Evolutionary conservation across 2,329 filamentous ascomycete genomes (phyloP), one percentile per base, ranked within the genome.

Genomic region (Cladosporium phlei): DNA sequence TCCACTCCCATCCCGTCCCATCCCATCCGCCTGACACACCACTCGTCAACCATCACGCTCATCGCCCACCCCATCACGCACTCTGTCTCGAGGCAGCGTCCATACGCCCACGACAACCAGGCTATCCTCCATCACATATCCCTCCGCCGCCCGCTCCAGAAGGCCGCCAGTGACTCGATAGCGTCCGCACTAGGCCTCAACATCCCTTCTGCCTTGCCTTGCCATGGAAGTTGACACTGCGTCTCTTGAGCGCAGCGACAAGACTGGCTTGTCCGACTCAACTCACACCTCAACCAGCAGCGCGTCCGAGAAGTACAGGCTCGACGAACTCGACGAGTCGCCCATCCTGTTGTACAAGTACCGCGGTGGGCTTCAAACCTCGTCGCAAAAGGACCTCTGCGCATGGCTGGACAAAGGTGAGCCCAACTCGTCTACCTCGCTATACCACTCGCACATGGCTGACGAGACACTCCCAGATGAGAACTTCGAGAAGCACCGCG

Each of bases 281-380:
- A 70, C 70, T 22, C 62, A 63, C 43, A 61, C 55, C 43, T 65
- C 63, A 35, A 66, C 63, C 21, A 69, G 66, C 42, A 65, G 60
- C 46, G 66, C 69, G 32, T 62, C 63, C 4, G 57, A 59, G 44
- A 53, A 60, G 28, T 73, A 73, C 50, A 61, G 62, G 28, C 63
- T 75, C 5, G 66, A 74, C 51, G 67, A 70, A 40, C 59, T 66
- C 34, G 65, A 72, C 59, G 63, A 52, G 24, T 60, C 61, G 35
- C 66, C 66, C 14, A 72, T 74, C 34, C 59, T 75, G 19, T 66
- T 73, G 30, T 74, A 73, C 58, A 64, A 64, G 47, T 73, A 71
- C 47, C 65, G 69, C 20, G 69, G 66, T 7, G 67, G 65, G 16
- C 59, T 74, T 20, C 62, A 70, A 51, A 62, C 68, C 4, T 66